These are phyloP conservation scores for Talaromyces sp. DNA, from an alignment of 2,329 filamentous ascomycete genomes.

Conservation along the genomic window DNA sequence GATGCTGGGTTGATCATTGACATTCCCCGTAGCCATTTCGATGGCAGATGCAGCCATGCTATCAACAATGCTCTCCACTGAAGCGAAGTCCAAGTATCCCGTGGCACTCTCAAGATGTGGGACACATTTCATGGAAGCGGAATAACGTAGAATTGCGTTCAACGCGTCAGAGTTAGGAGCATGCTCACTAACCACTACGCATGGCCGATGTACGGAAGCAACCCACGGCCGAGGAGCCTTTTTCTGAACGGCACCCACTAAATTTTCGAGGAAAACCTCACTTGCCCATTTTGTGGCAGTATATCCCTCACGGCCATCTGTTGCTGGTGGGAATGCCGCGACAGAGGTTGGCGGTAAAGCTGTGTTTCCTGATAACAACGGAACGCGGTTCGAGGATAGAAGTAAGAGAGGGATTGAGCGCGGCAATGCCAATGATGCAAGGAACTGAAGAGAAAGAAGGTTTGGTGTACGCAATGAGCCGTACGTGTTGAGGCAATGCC, in stretches of 20 bases:
- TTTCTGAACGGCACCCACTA: neutral
- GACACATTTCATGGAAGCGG: neutral
- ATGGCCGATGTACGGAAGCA: neutral
- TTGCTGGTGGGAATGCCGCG: constrained; percentile 6
- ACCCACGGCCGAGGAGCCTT: neutral
- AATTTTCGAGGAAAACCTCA: constrained; percentile 32
- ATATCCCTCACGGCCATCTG: constrained; percentile 31
- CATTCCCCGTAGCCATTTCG: neutral
- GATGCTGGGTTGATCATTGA: neutral
- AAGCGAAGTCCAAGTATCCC: neutral
- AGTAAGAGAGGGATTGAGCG: constrained; percentile 25
- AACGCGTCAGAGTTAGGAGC: neutral
- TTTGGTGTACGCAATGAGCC: constrained; percentile 20
- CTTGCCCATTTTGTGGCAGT: constrained; percentile 34
- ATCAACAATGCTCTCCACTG: neutral
- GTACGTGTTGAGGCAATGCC: constrained; percentile 25
- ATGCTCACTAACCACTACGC: neutral
- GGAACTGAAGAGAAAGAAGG: constrained; percentile 18
- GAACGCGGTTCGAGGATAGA: constrained; percentile 24
- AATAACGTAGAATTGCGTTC: neutral
- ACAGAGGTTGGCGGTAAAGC: constrained; percentile 17
- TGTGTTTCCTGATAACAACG: constrained; percentile 24
- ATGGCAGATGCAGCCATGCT: neutral
- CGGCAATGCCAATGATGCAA: constrained; percentile 15
- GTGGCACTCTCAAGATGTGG: neutral